Evolutionary conservation across 768 basidiomycete species (phyloP).

Genomic region (Russula abietina): DNA sequence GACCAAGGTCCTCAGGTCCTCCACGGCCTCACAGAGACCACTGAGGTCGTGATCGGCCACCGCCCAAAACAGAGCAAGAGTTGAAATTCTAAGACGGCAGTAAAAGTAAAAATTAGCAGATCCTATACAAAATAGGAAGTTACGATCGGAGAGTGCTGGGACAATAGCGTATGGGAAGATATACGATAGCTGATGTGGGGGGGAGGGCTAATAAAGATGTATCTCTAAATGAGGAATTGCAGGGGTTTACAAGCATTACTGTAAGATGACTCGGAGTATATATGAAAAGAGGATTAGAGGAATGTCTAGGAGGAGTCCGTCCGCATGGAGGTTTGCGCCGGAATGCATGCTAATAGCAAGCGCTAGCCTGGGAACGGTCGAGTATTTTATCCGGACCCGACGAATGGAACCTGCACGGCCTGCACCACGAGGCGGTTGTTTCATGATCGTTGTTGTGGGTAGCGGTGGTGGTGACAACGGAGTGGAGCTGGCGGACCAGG

Average conservation of each 20-base stretch:
- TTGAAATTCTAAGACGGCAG: neutral
- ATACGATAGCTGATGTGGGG: neutral
- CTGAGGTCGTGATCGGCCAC: slow-evolving; percentile 3
- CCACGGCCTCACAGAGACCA: neutral
- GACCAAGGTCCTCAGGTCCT: neutral
- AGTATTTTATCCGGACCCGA: neutral
- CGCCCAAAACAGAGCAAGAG: neutral
- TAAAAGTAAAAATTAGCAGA: slow-evolving; percentile 5
- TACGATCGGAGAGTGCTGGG: neutral
- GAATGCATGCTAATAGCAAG: neutral
- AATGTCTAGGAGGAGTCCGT: neutral
- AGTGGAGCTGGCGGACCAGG: neutral
- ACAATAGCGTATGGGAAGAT: neutral
- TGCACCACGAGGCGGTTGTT: neutral
- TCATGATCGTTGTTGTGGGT: neutral
- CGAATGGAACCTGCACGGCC: neutral
- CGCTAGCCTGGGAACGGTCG: neutral
- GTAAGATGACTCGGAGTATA: neutral
- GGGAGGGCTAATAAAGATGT: slow-evolving; percentile 1
- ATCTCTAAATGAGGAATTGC: slow-evolving; percentile 12
- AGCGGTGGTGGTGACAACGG: neutral
- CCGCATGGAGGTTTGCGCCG: slow-evolving; percentile 3
- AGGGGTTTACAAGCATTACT: neutral
- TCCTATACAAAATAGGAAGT: slow-evolving; percentile 3
- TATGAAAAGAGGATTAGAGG: too few relatives aligned